phyloP scores from a whole-genome alignment of 2,329 filamentous ascomycete species.

The Sarocladium kiliense region DNA sequence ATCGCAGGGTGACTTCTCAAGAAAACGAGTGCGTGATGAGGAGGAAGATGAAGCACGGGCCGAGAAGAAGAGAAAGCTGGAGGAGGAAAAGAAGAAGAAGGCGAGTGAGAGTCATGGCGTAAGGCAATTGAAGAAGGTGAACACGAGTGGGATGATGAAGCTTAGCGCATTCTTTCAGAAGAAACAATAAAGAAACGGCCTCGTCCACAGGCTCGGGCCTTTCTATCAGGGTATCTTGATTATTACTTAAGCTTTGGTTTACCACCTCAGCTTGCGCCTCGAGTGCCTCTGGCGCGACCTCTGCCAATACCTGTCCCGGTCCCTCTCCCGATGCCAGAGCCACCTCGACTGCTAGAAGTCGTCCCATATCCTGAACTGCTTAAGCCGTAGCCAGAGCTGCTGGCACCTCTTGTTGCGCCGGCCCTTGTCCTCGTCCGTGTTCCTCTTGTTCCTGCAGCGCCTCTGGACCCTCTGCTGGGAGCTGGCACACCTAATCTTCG shows the following conservation, averaged over 20 bases:
- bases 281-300: constrained; percentile 27
- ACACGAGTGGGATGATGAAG: constrained; percentile 93
- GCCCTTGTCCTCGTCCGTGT: constrained; percentile 22
- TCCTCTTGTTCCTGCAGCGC: constrained; percentile 23
- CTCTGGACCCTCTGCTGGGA: constrained; percentile 23
- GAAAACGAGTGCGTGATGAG: constrained; percentile 63
- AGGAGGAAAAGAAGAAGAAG: constrained; percentile 86
- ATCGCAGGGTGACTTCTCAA: constrained; percentile 63
- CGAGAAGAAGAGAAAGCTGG: constrained; percentile 79
- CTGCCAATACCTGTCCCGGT: constrained; percentile 25
- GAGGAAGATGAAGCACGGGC: constrained; percentile 59
- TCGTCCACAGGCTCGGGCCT: not conserved
- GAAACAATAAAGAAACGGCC: constrained; percentile 27
- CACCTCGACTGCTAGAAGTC: constrained; percentile 23
- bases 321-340: constrained; percentile 30
- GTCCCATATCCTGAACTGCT: constrained; percentile 16
- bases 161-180: constrained; percentile 92
- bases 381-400: constrained; percentile 16
- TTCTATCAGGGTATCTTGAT: constrained; percentile 15
- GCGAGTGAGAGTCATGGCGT: constrained; percentile 68
- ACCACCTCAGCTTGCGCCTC: constrained; percentile 11
- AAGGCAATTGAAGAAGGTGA: constrained; percentile 79
- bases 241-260: not conserved
- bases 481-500: constrained; percentile 21
- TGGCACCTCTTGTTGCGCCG: constrained; percentile 19